Conservation (phyloP, 1,284 basidiomycete genomes). For the Leccinum subspadiceum region DNA sequence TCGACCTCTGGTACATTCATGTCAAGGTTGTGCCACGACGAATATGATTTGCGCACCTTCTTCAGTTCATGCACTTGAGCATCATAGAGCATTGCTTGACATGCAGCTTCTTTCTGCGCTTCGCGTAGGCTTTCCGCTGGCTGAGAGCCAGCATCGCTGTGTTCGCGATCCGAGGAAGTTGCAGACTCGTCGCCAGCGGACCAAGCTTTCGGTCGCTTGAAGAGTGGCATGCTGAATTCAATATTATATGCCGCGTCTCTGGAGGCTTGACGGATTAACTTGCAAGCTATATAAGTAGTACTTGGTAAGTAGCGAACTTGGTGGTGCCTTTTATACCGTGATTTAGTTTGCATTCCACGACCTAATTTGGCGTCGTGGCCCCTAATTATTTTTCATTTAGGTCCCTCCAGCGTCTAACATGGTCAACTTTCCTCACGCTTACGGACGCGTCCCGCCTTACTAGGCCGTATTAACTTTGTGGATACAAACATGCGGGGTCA, state of each 20-base stretch:
- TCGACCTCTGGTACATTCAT: slow-evolving; percentile 11
- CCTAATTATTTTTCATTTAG: too few species aligned
- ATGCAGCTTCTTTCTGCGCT: slow-evolving; percentile 20
- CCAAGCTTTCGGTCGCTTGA: slow-evolving; percentile 25
- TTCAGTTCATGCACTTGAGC: slow-evolving; percentile 26
- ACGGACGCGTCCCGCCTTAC: too few species aligned
- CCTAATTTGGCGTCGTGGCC: too few species aligned
- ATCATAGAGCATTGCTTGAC: slow-evolving; percentile 22
- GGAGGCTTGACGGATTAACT: background rate
- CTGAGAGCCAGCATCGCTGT: slow-evolving; percentile 1
- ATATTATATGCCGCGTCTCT: background rate
- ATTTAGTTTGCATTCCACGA: too few species aligned
- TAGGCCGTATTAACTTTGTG: too few species aligned
- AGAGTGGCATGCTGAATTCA: slow-evolving; percentile 19
- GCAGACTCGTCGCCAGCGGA: slow-evolving; percentile 12
- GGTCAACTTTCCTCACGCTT: too few species aligned
- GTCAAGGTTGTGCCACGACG: background rate
- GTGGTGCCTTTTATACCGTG: too few species aligned
- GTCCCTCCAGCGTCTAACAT: too few species aligned
- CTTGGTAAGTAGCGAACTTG: background rate
- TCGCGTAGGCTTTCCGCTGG: slow-evolving; percentile 3
- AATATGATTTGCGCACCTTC: slow-evolving; percentile 15
- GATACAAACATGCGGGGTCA: too few species aligned
- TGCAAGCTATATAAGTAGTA: background rate
- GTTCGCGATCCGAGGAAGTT: slow-evolving; percentile 19